A percentile compares a stretch with the other conserved stretches of the same genome.
These are phyloP conservation scores for Aschersonia sp. DNA, from an alignment of 2,329 filamentous ascomycete genomes.

Conservation along the genomic window DNA sequence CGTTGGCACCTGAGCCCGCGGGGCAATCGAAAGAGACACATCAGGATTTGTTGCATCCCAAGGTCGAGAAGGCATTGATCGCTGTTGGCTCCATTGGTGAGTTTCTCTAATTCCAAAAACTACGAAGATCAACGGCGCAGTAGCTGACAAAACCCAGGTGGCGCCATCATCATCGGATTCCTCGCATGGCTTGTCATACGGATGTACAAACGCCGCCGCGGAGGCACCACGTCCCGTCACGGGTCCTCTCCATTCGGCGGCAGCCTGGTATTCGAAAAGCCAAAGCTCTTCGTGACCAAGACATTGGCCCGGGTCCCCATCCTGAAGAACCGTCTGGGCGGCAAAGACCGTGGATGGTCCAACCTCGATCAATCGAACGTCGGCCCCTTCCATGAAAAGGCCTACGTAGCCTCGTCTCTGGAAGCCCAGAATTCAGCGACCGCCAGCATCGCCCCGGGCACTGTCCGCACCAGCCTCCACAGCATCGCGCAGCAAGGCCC, in stretches of 20 bases:
- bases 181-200: slow-evolving; percentile 29
- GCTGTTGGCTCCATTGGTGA: slow-evolving; percentile 8
- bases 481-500: background rate
- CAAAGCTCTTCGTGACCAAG: slow-evolving; percentile 4
- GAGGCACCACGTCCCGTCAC: slow-evolving; percentile 5
- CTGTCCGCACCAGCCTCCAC: slow-evolving; percentile 3
- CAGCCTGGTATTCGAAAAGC: background rate
- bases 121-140: background rate
- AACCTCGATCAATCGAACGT: slow-evolving; percentile 16
- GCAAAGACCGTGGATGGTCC: slow-evolving; percentile 15
- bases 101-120: background rate
- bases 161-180: slow-evolving; percentile 29
- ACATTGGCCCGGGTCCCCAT: slow-evolving; percentile 18
- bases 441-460: slow-evolving; percentile 5
- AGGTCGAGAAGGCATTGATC: slow-evolving; percentile 8
- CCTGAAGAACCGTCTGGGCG: slow-evolving; percentile 17
- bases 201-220: slow-evolving; percentile 7
- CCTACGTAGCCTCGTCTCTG: background rate
- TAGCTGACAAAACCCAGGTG: slow-evolving; percentile 13
- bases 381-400: slow-evolving; percentile 6
- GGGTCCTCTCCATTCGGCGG: slow-evolving; percentile 1
- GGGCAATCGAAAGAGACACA: background rate
- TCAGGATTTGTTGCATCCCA: slow-evolving; percentile 1
- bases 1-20: background rate
- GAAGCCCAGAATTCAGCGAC: background rate